Evolutionary conservation across 805 yeast species (phyloP), one percentile per base, ranked within the genome.

Genomic region (Lipomyces anomalus): DNA sequence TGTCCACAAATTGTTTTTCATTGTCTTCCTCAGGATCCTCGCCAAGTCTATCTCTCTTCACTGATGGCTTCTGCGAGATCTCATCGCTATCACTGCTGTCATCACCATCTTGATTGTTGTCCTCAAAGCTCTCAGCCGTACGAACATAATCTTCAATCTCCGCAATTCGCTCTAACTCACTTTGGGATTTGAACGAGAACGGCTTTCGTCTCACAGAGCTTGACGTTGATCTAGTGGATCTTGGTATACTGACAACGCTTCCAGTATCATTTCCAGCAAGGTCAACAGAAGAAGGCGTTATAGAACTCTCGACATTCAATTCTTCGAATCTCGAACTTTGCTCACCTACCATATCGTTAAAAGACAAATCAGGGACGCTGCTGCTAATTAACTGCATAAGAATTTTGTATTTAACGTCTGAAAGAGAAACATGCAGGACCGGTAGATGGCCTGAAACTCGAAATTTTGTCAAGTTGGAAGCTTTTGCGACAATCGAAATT

Each of bases 391-490:
- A 67, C 46, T 80, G 78, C 90, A 92, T 81, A 58, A 92, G 69
- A 1, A 87, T 78, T 62, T 87, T 84, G 66, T 94, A 94, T 61
- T 94, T 96, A 57, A 80, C 83, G 61, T 92, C 97, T 56, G 85
- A 85, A 58, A 92, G 62, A 24, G 84, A 74, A 3, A 92, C 79
- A 24, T 73, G 72, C 50, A 94, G 72, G 26, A 68, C 67, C 0
- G 96, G 95, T 11, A 92, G 74, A 47, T 79, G 78, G 11, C 92
- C 96, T 24, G 85, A 78, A 1, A 89, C 70, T 59, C 76, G 79
- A 51, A 87, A 69, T 53, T 75, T 76, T 0, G 97, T 82, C 35
- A 92, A 68, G 52, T 79, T 80, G 24, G 75, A 68, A 2, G 90
- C 92, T 11, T 79, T 78, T 0, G 97, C 95, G 26, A 90, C 68